Evolutionary conservation across 1,139 yeast genomes (phyloP).

Genomic region (Yarrowia galli): DNA sequence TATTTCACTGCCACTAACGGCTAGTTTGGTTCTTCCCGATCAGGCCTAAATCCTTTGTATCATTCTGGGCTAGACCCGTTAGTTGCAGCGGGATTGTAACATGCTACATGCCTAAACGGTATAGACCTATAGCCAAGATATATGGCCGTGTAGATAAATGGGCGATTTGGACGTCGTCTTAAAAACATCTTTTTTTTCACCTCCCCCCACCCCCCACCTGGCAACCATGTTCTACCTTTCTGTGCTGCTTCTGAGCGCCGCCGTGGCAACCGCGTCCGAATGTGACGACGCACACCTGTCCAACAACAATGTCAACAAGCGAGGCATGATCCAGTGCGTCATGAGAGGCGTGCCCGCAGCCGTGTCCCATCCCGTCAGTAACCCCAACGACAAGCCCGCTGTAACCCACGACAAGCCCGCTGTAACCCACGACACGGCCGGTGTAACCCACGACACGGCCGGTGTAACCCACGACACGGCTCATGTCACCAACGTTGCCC

Average conservation of each 20-base stretch:
- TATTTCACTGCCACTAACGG: too few relatives aligned
- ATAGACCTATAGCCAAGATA: not conserved
- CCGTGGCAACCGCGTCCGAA: not conserved
- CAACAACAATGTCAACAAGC: not conserved
- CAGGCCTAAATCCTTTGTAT: not conserved
- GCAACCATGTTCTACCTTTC: not conserved
- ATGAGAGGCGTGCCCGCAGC: too few relatives aligned
- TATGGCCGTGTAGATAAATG: too few relatives aligned
- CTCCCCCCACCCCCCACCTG: not conserved
- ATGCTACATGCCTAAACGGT: not conserved
- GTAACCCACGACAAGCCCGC: too few relatives aligned
- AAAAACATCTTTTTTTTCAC: not conserved
- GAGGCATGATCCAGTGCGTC: slow-evolving; percentile 15
- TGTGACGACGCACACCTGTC: not conserved
- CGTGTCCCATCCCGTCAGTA: not conserved
- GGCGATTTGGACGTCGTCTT: too few relatives aligned
- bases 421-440: too few relatives aligned
- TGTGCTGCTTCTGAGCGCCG: not conserved
- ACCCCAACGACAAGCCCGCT: too few relatives aligned
- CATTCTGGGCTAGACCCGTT: not conserved
- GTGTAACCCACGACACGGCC: too few relatives aligned
- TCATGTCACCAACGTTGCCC: too few relatives aligned
- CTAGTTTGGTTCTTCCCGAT: not conserved
- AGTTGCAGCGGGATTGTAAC: not conserved
- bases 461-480: too few relatives aligned